Conservation (phyloP, 2,329 filamentous ascomycete species). For the Pestalotiopsis sp. region DNA sequence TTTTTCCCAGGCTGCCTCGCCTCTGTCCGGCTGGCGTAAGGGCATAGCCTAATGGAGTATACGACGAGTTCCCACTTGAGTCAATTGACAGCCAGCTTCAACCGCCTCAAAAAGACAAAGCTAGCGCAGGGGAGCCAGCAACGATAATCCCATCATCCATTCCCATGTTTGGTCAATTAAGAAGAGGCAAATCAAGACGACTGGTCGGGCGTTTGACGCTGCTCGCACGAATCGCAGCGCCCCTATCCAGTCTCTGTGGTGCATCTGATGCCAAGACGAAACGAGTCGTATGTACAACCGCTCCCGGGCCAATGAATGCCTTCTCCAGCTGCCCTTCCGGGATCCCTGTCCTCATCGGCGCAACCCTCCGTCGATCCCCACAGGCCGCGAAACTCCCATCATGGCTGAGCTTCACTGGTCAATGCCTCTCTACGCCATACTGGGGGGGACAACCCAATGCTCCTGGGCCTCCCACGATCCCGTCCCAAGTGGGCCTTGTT, state of each 20-base stretch:
- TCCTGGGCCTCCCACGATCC: slow-evolving; percentile 17
- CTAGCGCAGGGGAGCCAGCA: no score
- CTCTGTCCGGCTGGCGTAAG: no score
- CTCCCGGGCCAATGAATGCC: slow-evolving; percentile 6
- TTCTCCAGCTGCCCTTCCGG: slow-evolving; percentile 9
- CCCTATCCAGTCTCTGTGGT: slow-evolving; percentile 24
- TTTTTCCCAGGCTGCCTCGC: no score
- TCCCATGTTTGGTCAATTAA: background rate
- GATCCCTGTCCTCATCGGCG: slow-evolving; percentile 18
- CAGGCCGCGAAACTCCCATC: slow-evolving; percentile 41
- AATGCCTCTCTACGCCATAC: slow-evolving; percentile 12
- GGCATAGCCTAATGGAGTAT: no score
- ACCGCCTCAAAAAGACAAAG: no score
- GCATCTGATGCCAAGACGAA: slow-evolving; percentile 33
- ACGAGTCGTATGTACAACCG: slow-evolving; percentile 28
- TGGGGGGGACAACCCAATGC: slow-evolving; percentile 20
- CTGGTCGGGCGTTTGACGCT: background rate
- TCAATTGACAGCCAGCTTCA: no score
- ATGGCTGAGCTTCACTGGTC: slow-evolving; percentile 39
- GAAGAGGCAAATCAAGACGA: background rate
- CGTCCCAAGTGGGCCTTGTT: slow-evolving; percentile 16
- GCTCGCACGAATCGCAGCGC: slow-evolving; percentile 13
- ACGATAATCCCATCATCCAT: no score
- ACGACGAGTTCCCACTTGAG: no score
- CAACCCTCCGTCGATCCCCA: slow-evolving; percentile 33